Percentiles rank a stretch among this genome's conserved stretches.
phyloP scores from a whole-genome alignment of 2,329 filamentous ascomycete species.

The Diaporthe sp. region DNA sequence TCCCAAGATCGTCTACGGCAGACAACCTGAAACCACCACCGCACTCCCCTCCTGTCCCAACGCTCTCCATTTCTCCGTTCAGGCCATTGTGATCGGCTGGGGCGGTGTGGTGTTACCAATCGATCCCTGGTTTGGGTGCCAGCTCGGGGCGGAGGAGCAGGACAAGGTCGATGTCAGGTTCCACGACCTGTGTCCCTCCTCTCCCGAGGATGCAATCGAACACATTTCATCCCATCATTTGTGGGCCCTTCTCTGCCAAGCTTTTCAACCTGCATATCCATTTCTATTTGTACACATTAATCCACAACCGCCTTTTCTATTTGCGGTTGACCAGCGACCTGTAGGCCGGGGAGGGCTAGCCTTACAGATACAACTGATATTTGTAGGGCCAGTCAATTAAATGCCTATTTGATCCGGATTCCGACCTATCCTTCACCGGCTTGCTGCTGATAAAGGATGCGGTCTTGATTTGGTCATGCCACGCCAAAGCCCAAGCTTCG shows the following conservation, averaged over 20 bases:
- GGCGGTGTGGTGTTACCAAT: not conserved
- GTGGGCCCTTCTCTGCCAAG: conserved; percentile 22
- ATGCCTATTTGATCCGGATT: not conserved
- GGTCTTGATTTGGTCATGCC: not conserved
- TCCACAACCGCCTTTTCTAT: not conserved
- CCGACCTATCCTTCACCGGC: not conserved
- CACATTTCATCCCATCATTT: conserved; percentile 13
- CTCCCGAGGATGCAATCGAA: not conserved
- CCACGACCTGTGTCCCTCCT: not conserved
- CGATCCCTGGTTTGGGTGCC: not conserved
- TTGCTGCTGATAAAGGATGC: not conserved
- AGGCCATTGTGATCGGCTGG: not conserved
- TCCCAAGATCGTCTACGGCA: not conserved
- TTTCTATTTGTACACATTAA: not conserved
- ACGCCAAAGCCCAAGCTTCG: conserved; percentile 3
- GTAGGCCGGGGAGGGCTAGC: not conserved
- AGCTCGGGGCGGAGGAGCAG: not conserved
- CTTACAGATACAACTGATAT: not conserved
- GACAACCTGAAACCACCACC: conserved; percentile 18
- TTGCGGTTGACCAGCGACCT: not conserved
- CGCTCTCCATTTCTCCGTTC: not conserved
- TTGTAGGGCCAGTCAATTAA: not conserved
- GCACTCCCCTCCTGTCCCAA: not conserved
- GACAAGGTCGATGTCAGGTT: no score
- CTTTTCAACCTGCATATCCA: conserved; percentile 14